These are phyloP conservation scores for Dictyostelium intermedium DNA, from an alignment of 78 protist species.

Conservation along the genomic window DNA sequence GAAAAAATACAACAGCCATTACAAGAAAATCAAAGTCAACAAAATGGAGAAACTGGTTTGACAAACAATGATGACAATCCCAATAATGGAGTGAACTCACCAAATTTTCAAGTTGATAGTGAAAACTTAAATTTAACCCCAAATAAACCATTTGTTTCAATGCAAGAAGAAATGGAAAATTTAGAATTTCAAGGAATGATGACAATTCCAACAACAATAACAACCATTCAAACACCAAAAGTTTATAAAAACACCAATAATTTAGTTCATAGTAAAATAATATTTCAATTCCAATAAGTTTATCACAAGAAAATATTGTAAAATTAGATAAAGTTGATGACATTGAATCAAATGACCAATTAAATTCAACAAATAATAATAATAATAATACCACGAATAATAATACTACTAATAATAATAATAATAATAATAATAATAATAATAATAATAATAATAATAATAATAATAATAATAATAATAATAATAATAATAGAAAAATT, in stretches of 20 bases:
- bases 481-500: not conserved
- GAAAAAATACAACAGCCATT: not conserved
- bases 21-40: not conserved
- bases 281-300: not conserved
- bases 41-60: not conserved
- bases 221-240: not conserved
- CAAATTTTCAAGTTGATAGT: not conserved
- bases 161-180: not conserved
- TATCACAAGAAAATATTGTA: conserved; percentile 1
- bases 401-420: not conserved
- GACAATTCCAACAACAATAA: too few relatives aligned
- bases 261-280: conserved; percentile 6
- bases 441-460: not conserved
- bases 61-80: not conserved
- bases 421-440: not conserved
- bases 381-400: not conserved
- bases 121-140: not conserved
- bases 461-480: not conserved
- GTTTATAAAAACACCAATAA: not conserved
- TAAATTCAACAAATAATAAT: not conserved
- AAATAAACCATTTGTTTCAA: not conserved
- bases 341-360: not conserved
- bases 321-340: conserved; percentile 1
- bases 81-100: not conserved
- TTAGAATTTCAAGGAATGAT: not conserved